Conservation (phyloP, 2,329 filamentous ascomycete genomes). For the Phoma sp. region DNA sequence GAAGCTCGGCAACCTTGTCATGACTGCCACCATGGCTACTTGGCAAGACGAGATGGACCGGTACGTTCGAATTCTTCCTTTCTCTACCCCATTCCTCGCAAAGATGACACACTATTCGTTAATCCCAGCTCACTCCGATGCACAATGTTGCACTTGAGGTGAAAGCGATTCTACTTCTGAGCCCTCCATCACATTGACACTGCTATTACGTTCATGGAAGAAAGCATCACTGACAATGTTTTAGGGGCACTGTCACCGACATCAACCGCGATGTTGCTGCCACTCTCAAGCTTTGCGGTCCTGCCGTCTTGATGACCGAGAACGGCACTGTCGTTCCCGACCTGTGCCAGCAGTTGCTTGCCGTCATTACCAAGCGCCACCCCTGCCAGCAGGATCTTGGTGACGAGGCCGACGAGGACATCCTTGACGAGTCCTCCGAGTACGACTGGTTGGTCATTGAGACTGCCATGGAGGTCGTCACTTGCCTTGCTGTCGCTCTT, state of each 20-base stretch:
- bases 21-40: slow-evolving; percentile 80
- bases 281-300: slow-evolving; percentile 88
- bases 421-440: slow-evolving; percentile 78
- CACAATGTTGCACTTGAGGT: slow-evolving; percentile 81
- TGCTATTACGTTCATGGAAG: slow-evolving; percentile 15
- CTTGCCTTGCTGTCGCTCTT: slow-evolving; percentile 81
- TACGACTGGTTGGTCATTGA: slow-evolving; percentile 98
- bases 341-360: slow-evolving; percentile 74
- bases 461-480: slow-evolving; percentile 88
- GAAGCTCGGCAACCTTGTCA: slow-evolving; percentile 85
- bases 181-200: slow-evolving; percentile 43
- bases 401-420: slow-evolving; percentile 74
- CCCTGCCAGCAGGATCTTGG: slow-evolving; percentile 91
- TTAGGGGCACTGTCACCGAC: slow-evolving; percentile 85
- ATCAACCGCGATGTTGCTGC: slow-evolving; percentile 93
- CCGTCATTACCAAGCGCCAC: slow-evolving; percentile 88
- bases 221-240: slow-evolving; percentile 25
- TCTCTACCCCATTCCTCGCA: slow-evolving; percentile 25
- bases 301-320: slow-evolving; percentile 77
- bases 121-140: slow-evolving; percentile 99
- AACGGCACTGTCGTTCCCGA: slow-evolving; percentile 71
- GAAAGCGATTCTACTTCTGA: slow-evolving; percentile 75
- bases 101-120: slow-evolving; percentile 86
- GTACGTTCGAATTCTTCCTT: slow-evolving; percentile 65
- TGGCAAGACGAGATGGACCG: slow-evolving; percentile 93